Base-by-base conservation (phyloP, 2,329 filamentous ascomycete species). In the Phaeosphaeriaceae sp. region DNA sequence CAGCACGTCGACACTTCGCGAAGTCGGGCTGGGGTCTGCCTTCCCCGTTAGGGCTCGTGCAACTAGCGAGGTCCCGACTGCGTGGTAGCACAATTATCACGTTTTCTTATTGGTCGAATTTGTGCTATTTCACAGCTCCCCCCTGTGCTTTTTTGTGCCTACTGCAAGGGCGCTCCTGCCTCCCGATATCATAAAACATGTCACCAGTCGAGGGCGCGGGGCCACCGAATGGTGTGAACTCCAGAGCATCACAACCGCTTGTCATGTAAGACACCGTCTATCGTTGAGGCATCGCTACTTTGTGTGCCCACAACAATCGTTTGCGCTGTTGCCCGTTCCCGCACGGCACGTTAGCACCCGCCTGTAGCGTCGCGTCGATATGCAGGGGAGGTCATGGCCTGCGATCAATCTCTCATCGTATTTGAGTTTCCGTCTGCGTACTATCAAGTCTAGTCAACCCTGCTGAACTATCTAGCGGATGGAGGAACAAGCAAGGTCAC, bases 51-150 rank as follows among this genome's bases (percentile, higher is more conserved):
- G 35, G 35, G 35, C 35, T 40, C 35, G 35, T 40, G 35, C 15
- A n/a, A n/a, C 13, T 40, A 17, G 59, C 60, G 57, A 44, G 55
- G 52, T 52, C 50, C 63, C 68, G 64, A 59, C 49, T 10, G 50
- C 50, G 55, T 61, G 68, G 65, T 54, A 46, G 55, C 55, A 49
- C 49, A 44, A 35, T 24, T 24, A 54, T 47, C 47, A 57, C 32
- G 46, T 19, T 43, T n/a, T 49, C 47, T 51, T 17, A 69, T 64
- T 70, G 57, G 67, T 49, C 54, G 58, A 23, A 55, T 58, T 24
- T 47, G 35, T 40, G 35, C 35, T 40, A 17, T n/a, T 40, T 11
- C 30, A 35, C 30, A 35, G 3, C 6, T 11, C 7, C 30, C 30
- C 30, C 30, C 7, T 35, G 6, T 35, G 30, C 30, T 35, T 22